Conservation (phyloP, 306 rosid species). For the Chamaecrista fasciculata region DNA sequence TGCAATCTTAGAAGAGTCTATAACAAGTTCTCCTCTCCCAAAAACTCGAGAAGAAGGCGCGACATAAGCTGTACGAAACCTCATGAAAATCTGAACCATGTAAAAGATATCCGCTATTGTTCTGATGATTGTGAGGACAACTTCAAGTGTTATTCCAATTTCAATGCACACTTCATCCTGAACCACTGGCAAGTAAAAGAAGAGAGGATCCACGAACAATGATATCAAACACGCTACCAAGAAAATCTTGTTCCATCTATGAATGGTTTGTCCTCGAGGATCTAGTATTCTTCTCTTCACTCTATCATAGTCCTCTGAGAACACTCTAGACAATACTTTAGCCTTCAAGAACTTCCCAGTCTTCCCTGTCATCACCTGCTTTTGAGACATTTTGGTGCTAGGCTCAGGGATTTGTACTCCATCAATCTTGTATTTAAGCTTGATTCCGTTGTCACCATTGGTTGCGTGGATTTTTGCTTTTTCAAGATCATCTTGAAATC, state of each 20-base stretch:
- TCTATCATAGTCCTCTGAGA: slow-evolving; percentile 55
- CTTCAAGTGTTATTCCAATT: slow-evolving; percentile 37
- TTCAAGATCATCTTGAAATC: slow-evolving; percentile 49
- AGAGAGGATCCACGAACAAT: slow-evolving; percentile 55
- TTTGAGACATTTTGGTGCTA: slow-evolving; percentile 32
- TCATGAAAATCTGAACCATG: slow-evolving; percentile 41
- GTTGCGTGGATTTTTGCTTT: slow-evolving; percentile 15
- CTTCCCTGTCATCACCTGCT: slow-evolving; percentile 31
- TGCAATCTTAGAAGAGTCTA: slow-evolving; percentile 48
- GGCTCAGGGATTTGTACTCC: slow-evolving; percentile 42
- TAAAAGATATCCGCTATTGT: slow-evolving; percentile 43
- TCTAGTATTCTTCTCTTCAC: slow-evolving; percentile 43
- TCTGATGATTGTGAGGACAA: slow-evolving; percentile 45
- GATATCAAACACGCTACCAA: slow-evolving; percentile 46
- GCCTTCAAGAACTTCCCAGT: slow-evolving; percentile 38
- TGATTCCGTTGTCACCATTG: slow-evolving; percentile 20
- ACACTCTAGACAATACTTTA: slow-evolving; percentile 48
- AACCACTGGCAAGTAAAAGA: slow-evolving; percentile 46
- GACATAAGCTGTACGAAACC: slow-evolving; percentile 53
- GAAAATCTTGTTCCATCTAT: slow-evolving; percentile 52
- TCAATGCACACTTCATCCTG: slow-evolving; percentile 44
- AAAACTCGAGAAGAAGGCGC: slow-evolving; percentile 61
- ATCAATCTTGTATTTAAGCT: slow-evolving; percentile 50
- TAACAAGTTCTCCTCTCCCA: slow-evolving; percentile 62
- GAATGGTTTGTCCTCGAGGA: slow-evolving; percentile 48